These are phyloP conservation scores for Sambucus nigra DNA, from an alignment of 129 eudicot genomes.

Conservation along the genomic window DNA sequence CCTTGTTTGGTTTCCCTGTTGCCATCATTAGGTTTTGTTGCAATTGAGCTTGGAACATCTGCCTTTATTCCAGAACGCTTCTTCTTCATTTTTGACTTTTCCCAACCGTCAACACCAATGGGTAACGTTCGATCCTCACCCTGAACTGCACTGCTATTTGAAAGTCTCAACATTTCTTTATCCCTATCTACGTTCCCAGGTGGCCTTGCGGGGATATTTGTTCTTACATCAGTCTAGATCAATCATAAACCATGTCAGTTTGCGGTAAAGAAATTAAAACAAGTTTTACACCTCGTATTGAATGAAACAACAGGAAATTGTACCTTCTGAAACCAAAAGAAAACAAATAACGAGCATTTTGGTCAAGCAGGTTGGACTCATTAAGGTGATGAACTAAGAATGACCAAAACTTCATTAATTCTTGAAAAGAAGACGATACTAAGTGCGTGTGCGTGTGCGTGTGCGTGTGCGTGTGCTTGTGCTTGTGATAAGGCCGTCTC, in stretches of 20 bases:
- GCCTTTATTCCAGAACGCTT: slow-evolving; percentile 69
- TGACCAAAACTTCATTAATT: neutral
- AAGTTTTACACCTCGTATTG: neutral
- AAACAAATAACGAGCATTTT: too few relatives aligned
- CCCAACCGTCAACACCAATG: slow-evolving; percentile 71
- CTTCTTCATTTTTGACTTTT: slow-evolving; percentile 81
- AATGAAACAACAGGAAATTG: neutral
- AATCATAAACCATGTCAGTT: slow-evolving; percentile 12
- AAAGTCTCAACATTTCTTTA: slow-evolving; percentile 41
- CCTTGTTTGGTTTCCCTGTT: slow-evolving; percentile 66
- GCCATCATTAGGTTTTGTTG: slow-evolving; percentile 53
- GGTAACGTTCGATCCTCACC: slow-evolving; percentile 47
- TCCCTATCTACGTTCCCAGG: slow-evolving; percentile 47
- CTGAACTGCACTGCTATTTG: slow-evolving; percentile 28
- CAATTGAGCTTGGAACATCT: slow-evolving; percentile 41
- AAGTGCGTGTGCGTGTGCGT: too few relatives aligned
- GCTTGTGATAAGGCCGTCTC: too few relatives aligned
- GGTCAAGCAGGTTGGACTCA: neutral
- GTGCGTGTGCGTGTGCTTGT: too few relatives aligned
- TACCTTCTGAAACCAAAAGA: neutral
- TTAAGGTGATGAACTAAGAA: neutral
- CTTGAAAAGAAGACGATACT: neutral
- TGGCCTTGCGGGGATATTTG: slow-evolving; percentile 54
- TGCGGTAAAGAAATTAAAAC: neutral
- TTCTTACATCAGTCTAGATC: slow-evolving; percentile 49